Evolutionary conservation across 2,329 filamentous ascomycete genomes (phyloP).

Genomic region (Clarireedia homoeocarpa): DNA sequence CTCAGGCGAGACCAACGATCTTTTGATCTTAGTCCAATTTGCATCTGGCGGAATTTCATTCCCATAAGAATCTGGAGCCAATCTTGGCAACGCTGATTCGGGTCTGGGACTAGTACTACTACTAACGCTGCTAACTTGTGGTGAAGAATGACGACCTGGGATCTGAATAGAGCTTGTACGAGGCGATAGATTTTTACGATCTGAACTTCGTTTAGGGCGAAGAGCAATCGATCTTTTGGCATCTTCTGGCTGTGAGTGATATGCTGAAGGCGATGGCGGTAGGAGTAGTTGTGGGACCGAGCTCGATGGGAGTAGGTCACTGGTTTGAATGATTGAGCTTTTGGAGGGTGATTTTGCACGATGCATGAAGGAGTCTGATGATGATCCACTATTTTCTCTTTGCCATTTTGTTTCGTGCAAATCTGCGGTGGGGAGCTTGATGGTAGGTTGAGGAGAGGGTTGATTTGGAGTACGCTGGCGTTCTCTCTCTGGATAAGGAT

Average conservation of each 20-base stretch:
- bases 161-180: constrained; percentile 17
- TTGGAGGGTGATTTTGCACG: constrained; percentile 1
- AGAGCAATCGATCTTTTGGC: constrained; percentile 14
- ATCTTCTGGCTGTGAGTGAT: constrained; percentile 8
- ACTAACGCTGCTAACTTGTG: constrained; percentile 3
- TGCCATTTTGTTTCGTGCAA: neutral
- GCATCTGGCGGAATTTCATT: constrained; percentile 49
- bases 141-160: constrained; percentile 3
- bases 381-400: neutral
- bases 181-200: constrained; percentile 10
- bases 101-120: constrained; percentile 10
- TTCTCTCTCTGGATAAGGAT: neutral
- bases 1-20: constrained; percentile 49
- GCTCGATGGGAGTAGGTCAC: neutral
- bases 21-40: constrained; percentile 51
- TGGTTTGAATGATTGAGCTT: constrained; percentile 6
- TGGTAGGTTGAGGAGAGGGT: neutral
- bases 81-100: constrained; percentile 8
- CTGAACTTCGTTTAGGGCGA: constrained; percentile 13
- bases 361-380: neutral
- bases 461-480: neutral
- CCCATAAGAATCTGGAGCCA: constrained; percentile 51
- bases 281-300: neutral
- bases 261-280: neutral
- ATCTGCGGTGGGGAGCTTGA: neutral